Conservation (phyloP, 176 grass and related monocot genomes). For the Ananas comosus region DNA sequence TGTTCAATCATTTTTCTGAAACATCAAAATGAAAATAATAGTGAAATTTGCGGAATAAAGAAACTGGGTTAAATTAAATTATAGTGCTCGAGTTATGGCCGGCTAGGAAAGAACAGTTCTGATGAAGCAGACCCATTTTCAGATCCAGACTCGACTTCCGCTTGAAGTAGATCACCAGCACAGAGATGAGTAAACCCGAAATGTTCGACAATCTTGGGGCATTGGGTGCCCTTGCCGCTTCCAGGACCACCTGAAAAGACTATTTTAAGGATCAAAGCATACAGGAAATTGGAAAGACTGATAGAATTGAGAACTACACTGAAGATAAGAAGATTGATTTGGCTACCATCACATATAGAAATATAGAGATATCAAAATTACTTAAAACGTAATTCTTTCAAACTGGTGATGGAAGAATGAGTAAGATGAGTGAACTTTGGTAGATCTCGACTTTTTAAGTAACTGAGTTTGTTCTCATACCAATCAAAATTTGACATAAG, state of each 20-base stretch:
- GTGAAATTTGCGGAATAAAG: neutral
- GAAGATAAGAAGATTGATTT: neutral
- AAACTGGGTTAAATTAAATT: neutral
- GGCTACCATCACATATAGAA: no score
- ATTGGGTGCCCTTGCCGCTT: slow-evolving; percentile 1
- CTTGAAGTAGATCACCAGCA: slow-evolving; percentile 4
- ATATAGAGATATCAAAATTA: no score
- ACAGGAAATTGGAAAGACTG: neutral
- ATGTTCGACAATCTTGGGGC: slow-evolving; percentile 6
- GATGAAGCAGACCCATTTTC: neutral
- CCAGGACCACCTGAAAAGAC: slow-evolving; percentile 2
- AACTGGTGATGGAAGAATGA: no score
- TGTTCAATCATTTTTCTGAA: slow-evolving; percentile 17
- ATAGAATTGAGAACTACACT: neutral
- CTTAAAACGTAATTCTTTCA: no score
- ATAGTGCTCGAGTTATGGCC: neutral
- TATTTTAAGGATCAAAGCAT: neutral
- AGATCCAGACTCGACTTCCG: slow-evolving; percentile 1
- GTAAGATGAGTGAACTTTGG: no score
- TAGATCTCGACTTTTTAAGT: no score
- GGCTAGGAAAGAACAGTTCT: neutral
- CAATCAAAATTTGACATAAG: no score
- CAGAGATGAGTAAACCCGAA: slow-evolving; percentile 8
- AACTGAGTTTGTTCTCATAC: no score
- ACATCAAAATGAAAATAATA: neutral